Base-by-base conservation (phyloP, 78 protist species). In the Dictyostelium firmibasis region DNA sequence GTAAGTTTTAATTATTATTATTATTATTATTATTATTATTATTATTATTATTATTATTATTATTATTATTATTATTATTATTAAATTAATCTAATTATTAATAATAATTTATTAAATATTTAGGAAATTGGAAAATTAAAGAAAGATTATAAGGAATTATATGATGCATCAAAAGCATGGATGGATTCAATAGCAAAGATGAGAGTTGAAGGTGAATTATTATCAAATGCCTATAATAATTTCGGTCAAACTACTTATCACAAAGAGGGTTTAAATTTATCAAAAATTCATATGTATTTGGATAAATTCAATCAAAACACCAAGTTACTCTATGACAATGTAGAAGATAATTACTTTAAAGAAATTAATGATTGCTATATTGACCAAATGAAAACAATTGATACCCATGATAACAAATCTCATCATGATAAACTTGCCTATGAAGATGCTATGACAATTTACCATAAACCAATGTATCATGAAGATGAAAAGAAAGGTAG, bases 71-170 rank as follows among this genome's bases (percentile, higher is more conserved):
- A 29, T 31, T 13, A 36, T 6, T 16, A 74, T 31, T 10, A 35
- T 74, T 14, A 35, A 36, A 13, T 35, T 18, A 33, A 33, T 31
- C n/a, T n/a, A n/a, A n/a, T n/a, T n/a, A n/a, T n/a, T n/a, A n/a
- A n/a, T n/a, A n/a, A n/a, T n/a, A n/a, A n/a, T n/a, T n/a, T n/a
- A n/a, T n/a, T n/a, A n/a, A n/a, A n/a, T n/a, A n/a, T 36, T 44
- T 10, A 79, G 67, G 86, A 82, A 60, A 1, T 35, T 16, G n/a
- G 13, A 3, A 82, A 82, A 57, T 60, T 82, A 29, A 82, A 35
- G 25, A 57, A 20, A 29, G 86, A 82, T 60, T 82, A 57, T 60
- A 82, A 35, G 60, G 41, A 82, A 38, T 82, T 82, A 29, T 69
- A 57, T 35, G 31, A 33, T 20, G 43, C 75, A 18, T 25, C 86